Base-by-base conservation (phyloP, 371 early-diverging fungal species). In the Mortierella sp. region DNA sequence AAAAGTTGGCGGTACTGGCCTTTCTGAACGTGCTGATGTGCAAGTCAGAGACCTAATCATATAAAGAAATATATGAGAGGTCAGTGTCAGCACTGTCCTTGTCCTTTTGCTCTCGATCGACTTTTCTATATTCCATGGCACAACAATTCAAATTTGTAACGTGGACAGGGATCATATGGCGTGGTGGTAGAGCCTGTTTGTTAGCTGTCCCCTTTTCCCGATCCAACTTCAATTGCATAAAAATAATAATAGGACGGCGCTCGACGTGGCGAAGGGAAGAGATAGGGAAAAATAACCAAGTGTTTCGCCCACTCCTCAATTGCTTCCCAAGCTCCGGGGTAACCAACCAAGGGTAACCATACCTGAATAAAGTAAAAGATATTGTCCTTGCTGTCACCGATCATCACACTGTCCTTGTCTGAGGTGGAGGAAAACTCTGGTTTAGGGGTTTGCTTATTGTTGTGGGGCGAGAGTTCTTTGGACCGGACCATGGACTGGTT, bases 1-100 rank as follows among this genome's bases (percentile, higher is more conserved):
- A 91, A 80, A 77, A 96, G 91, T 81, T 95, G 94, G 93, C 88
- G 19, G 95, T 94, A 43, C 96, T 95, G 53, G 84, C 74, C 5
- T 87, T 80, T 50, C 87, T 77, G 85, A 87, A 95, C 53, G 91
- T 89, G 69, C 95, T 95, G 66, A 97, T 90, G 84, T 97, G 97
- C 6, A 97, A 61, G 82, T 97, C 97, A 0, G 97, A 93, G 7
- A 95, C 91, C 91, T 96, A 80, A 41, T 53, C 19, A 40, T 0
- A 19, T 0, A 26, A 52, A 34, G 22, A 40, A 13, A 5, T 11
- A 63, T 26, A 40, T 0, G 40, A 29, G 26, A 26, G 29, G 26
- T 39, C n/a, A 16, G 29, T 24, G 43, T 26, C 16, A 65, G 65
- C 37, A 61, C 19, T 48, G 24, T n/a, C 29, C 37, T 45, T 34